phyloP scores from a whole-genome alignment of 139 green algal species.

The Ettlia oleoabundans region DNA sequence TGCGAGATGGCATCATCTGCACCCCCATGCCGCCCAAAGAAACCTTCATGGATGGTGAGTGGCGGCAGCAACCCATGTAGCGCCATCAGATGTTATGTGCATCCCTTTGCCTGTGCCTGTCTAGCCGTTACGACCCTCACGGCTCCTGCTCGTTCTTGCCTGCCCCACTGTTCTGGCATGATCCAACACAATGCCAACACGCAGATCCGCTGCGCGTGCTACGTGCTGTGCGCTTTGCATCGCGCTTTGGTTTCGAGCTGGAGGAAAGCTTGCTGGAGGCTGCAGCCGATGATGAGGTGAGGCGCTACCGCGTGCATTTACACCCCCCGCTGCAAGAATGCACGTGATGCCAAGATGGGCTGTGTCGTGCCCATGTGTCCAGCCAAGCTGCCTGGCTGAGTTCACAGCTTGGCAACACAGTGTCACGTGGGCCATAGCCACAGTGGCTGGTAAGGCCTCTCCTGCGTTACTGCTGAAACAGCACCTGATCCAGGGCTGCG shows the following conservation, averaged over 20 bases:
- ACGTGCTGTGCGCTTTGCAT: constrained; percentile 87
- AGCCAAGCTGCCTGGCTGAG: too few species aligned
- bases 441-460: too few species aligned
- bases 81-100: background rate
- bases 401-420: too few species aligned
- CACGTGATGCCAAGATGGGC: too few species aligned
- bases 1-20: constrained; percentile 86
- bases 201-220: constrained; percentile 93
- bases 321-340: background rate
- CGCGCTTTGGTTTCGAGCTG: constrained; percentile 88
- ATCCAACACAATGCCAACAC: background rate
- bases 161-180: background rate
- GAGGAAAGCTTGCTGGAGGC: constrained; percentile 80
- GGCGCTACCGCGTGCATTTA: background rate
- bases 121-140: too few species aligned
- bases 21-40: constrained; percentile 88
- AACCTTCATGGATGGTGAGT: constrained; percentile 92
- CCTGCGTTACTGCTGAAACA: too few species aligned
- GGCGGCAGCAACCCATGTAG: background rate
- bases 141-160: background rate
- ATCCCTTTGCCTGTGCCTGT: too few species aligned
- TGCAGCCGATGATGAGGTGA: constrained; percentile 75
- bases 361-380: too few species aligned
- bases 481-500: too few species aligned
- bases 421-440: too few species aligned